A percentile compares a stretch with the other conserved stretches of the same genome.
phyloP scores from a whole-genome alignment of 2,329 filamentous ascomycete genomes.

The Penicillium italicum region DNA sequence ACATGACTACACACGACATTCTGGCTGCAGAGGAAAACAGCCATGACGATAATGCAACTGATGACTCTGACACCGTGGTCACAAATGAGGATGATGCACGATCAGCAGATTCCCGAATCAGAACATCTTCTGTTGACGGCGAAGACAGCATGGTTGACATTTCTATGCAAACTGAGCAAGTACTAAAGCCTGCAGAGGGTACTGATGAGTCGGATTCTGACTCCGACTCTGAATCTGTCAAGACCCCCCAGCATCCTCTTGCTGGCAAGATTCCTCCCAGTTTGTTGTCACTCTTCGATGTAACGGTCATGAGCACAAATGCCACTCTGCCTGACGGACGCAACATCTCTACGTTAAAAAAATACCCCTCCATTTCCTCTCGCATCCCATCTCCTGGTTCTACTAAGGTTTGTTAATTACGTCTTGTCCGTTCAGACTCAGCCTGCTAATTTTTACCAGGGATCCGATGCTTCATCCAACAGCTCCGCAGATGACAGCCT shows the following conservation, averaged over 20 bases:
- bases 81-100: conserved; percentile 61
- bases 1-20: conserved; percentile 68
- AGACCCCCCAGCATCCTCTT: conserved; percentile 48
- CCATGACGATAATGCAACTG: conserved; percentile 50
- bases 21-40: conserved; percentile 52
- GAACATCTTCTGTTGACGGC: conserved; percentile 74
- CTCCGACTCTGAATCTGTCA: conserved; percentile 1
- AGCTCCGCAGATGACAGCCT: conserved; percentile 20
- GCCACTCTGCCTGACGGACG: conserved; percentile 66
- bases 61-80: conserved; percentile 67
- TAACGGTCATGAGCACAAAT: conserved; percentile 62
- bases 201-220: conserved; percentile 14
- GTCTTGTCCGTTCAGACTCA: not conserved
- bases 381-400: conserved; percentile 37
- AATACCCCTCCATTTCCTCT: conserved; percentile 54
- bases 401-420: conserved; percentile 15
- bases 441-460: not conserved
- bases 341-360: conserved; percentile 52
- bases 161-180: conserved; percentile 67
- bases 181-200: conserved; percentile 18
- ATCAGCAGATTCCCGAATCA: conserved; percentile 66
- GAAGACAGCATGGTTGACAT: conserved; percentile 91
- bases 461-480: conserved; percentile 3
- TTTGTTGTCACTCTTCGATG: conserved; percentile 70
- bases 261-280: conserved; percentile 58